phyloP scores from a whole-genome alignment of 2,329 filamentous ascomycete genomes.

The Pseudogymnoascus sp. region DNA sequence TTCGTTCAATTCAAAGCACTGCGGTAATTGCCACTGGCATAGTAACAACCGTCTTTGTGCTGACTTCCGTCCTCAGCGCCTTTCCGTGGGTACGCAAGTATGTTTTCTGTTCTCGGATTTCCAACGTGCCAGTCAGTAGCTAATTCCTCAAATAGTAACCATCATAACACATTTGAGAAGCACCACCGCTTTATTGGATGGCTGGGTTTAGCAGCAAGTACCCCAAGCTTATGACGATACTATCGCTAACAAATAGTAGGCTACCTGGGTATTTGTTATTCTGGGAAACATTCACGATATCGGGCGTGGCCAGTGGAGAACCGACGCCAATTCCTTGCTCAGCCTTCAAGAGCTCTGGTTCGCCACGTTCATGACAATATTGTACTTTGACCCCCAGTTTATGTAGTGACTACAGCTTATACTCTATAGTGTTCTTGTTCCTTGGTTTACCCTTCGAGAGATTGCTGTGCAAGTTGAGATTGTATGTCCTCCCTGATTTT shows the following conservation, averaged over 20 bases:
- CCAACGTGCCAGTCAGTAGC: no score
- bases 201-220: conserved; percentile 32
- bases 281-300: conserved; percentile 34
- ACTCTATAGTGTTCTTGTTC: conserved; percentile 30
- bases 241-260: conserved; percentile 20
- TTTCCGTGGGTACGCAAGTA: conserved; percentile 36
- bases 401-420: conserved; percentile 15
- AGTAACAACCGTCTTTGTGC: conserved; percentile 31
- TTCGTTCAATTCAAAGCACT: conserved; percentile 27
- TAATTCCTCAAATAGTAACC: conserved; percentile 25
- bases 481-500: conserved; percentile 21
- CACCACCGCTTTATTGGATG: conserved; percentile 37
- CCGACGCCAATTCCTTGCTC: conserved; percentile 29
- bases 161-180: conserved; percentile 35
- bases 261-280: conserved; percentile 34
- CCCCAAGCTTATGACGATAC: not conserved
- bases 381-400: conserved; percentile 23
- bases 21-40: conserved; percentile 33
- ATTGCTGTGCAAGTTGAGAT: conserved; percentile 34
- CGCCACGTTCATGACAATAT: conserved; percentile 34
- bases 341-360: conserved; percentile 35
- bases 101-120: conserved; percentile 17
- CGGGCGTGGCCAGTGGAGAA: conserved; percentile 28
- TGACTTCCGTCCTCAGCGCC: conserved; percentile 33
- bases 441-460: conserved; percentile 34